phyloP scores from a whole-genome alignment of 2,329 filamentous ascomycete genomes.

The Microthyrium microscopicum region DNA sequence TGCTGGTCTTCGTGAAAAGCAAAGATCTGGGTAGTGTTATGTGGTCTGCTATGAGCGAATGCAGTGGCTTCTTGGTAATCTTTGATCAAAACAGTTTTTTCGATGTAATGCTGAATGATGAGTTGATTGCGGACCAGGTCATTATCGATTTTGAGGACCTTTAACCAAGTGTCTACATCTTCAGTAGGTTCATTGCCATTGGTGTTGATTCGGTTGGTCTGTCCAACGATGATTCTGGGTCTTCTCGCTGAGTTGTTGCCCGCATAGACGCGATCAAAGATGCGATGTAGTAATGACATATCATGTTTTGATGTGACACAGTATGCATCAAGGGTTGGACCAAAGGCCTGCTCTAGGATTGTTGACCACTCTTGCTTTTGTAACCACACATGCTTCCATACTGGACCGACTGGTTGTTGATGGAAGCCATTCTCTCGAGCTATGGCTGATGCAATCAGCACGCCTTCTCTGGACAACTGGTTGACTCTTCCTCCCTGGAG shows the following conservation, averaged over 20 bases:
- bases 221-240: neutral
- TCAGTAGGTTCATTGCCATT: conserved; percentile 55
- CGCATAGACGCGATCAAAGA: conserved; percentile 36
- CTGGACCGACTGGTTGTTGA: conserved; percentile 61
- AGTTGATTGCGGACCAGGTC: conserved; percentile 62
- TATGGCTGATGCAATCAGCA: conserved; percentile 50
- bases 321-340: conserved; percentile 55
- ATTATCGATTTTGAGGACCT: conserved; percentile 65
- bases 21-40: too few species aligned
- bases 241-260: neutral
- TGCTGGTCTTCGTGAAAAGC: too few species aligned
- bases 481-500: too few species aligned
- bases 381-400: conserved; percentile 63
- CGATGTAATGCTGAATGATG: conserved; percentile 67
- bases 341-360: conserved; percentile 63
- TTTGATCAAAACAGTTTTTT: conserved; percentile 67
- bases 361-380: conserved; percentile 67
- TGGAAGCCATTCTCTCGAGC: conserved; percentile 51
- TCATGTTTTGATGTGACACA: conserved; percentile 66
- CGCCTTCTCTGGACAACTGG: neutral
- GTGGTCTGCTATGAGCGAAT: too few species aligned
- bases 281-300: conserved; percentile 44
- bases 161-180: conserved; percentile 59
- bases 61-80: conserved; percentile 33
- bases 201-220: conserved; percentile 26